These are phyloP conservation scores for Ogataea saltuana DNA, from an alignment of 805 yeast genomes.

Conservation along the genomic window DNA sequence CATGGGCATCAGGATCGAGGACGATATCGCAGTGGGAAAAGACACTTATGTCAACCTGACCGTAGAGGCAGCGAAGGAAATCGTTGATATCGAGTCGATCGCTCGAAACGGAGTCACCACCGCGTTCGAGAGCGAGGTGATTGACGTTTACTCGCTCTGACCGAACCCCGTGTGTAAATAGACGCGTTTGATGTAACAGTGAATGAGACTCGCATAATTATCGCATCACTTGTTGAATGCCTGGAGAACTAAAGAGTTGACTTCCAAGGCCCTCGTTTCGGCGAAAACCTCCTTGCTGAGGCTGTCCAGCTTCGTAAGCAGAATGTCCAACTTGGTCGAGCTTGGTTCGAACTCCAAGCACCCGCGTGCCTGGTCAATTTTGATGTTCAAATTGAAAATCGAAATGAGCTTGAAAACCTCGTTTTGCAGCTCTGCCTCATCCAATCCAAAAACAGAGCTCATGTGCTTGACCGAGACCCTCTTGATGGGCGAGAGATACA, in stretches of 20 bases:
- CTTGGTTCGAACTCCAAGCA: conserved; percentile 15
- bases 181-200: conserved; percentile 1
- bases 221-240: conserved; percentile 12
- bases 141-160: conserved; percentile 28
- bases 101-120: conserved; percentile 63
- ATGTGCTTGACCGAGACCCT: conserved; percentile 25
- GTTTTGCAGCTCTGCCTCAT: conserved; percentile 12
- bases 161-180: conserved; percentile 4
- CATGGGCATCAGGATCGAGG: conserved; percentile 93
- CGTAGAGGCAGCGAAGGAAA: conserved; percentile 82
- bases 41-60: conserved; percentile 60
- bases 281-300: conserved; percentile 16
- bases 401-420: conserved; percentile 25
- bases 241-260: conserved; percentile 17
- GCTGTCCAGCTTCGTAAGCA: conserved; percentile 9
- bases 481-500: conserved; percentile 36
- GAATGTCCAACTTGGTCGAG: neutral
- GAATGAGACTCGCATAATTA: neutral
- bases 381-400: conserved; percentile 29
- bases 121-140: conserved; percentile 41
- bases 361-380: conserved; percentile 21
- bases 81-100: conserved; percentile 73
- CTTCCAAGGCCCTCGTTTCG: conserved; percentile 23
- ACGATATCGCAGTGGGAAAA: conserved; percentile 82
- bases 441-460: conserved; percentile 23